Evolutionary conservation across 2,329 filamentous ascomycete genomes (phyloP).

Genomic region (Cryphonectria japonica): DNA sequence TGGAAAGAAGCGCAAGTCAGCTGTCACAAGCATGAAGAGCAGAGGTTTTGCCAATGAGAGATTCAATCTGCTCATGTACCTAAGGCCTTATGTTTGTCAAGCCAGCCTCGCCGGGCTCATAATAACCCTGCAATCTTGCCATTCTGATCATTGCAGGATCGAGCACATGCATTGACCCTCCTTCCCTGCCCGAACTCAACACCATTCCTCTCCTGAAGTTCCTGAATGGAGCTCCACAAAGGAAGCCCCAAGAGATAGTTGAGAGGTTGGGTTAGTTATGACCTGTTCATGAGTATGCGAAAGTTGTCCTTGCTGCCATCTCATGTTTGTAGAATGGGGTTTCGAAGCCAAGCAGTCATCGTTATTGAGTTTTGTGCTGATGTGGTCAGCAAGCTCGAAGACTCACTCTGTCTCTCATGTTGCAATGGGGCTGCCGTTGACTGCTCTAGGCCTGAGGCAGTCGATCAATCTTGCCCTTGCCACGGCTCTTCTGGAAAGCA

Average conservation of each 20-base stretch:
- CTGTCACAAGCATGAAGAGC: conserved; percentile 25
- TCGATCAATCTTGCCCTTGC: conserved; percentile 70
- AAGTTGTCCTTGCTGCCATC: not conserved
- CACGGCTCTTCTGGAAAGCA: conserved; percentile 38
- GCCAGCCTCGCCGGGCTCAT: conserved; percentile 19
- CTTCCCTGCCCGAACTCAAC: conserved; percentile 5
- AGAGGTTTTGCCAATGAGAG: conserved; percentile 24
- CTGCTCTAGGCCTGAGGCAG: conserved; percentile 57
- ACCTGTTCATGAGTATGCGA: conserved; percentile 9
- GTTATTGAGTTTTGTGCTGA: not conserved
- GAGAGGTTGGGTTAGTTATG: not conserved
- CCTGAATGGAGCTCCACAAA: not conserved
- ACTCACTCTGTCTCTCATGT: not conserved
- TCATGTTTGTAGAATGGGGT: not conserved
- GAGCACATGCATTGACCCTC: conserved; percentile 10
- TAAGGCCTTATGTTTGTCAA: conserved; percentile 23
- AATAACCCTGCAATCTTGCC: not conserved
- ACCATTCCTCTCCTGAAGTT: not conserved
- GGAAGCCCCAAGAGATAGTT: not conserved
- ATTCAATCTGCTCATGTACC: conserved; percentile 27
- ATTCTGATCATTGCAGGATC: conserved; percentile 1
- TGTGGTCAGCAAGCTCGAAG: conserved; percentile 1
- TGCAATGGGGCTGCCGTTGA: not conserved
- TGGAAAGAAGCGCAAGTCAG: not conserved
- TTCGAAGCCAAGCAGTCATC: not conserved